Base-by-base conservation (phyloP, 805 yeast species). In the Yarrowia deformans region DNA sequence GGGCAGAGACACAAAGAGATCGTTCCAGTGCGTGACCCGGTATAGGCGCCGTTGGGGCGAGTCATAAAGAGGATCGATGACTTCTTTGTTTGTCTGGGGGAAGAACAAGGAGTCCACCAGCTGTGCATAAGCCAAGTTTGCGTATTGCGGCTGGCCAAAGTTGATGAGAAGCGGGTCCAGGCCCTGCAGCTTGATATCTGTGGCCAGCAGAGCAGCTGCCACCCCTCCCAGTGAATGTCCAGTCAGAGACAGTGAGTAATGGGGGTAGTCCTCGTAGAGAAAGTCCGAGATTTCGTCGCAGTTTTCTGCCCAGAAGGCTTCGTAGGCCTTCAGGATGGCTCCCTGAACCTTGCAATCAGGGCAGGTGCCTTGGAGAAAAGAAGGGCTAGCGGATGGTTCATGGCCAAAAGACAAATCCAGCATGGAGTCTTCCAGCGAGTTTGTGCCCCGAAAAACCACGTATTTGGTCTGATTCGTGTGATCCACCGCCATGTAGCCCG, bases 31-130 rank as follows among this genome's bases (percentile, higher is more conserved):
- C 12, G 66, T 60, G 3, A 60, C 66, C 14, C 66, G 18, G 37
- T 43, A 60, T 1, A 60, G 18, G 1, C 66, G 66, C 42, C 66
- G 50, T 45, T 45, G 66, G 13, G 66, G 52, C 5, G 66, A 56
- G 48, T 56, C 63, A 39, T 56, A 40, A n/a, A 56, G 63, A 9
- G 63, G 63, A 18, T 42, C 63, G 32, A 56, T 40, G 39, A n/a
- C 23, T 16, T 56, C 63, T 23, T 42, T 56, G 46, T 35, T 23
- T 16, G 46, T 40, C 23, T 16, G 37, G 7, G 63, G 63, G 39
- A 56, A 56, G 37, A 56, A 56, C 63, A 56, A 56, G n/a, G 63
- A 43, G 50, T 60, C 66, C 32, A 89, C 84, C 63, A 93, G 78
- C 73, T 86, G 74, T 12, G 75, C 73, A 46, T 75, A 73, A 43